Percentiles rank a stretch among this genome's conserved stretches.
These are phyloP conservation scores for Podospora comata DNA, from an alignment of 495 filamentous ascomycete species.

Conservation along the genomic window DNA sequence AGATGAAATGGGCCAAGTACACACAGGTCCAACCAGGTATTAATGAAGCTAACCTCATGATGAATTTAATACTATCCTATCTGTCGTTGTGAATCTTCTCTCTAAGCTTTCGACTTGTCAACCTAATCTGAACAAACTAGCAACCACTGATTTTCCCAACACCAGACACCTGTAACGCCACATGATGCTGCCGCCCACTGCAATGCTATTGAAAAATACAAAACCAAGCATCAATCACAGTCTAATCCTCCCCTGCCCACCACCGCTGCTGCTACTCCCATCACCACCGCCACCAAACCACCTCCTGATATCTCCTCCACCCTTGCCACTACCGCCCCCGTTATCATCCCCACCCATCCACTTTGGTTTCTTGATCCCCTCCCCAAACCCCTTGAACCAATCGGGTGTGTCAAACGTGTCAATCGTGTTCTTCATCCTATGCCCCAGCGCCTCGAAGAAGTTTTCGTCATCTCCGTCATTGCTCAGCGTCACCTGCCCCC, in stretches of 20 bases:
- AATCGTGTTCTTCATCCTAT: conserved; percentile 85
- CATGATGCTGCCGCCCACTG: neutral
- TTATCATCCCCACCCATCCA: conserved; percentile 71
- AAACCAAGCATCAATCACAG: conserved; percentile 20
- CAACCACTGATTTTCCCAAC: too few species aligned
- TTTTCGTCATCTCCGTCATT: conserved; percentile 67
- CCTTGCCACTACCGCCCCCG: conserved; percentile 20
- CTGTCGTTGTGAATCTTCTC: too few species aligned
- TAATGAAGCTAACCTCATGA: too few species aligned
- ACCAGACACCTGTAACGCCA: neutral
- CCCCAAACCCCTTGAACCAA: conserved; percentile 72
- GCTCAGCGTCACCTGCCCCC: conserved; percentile 18
- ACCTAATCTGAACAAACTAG: too few species aligned
- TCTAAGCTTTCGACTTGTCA: too few species aligned
- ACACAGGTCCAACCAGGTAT: too few species aligned
- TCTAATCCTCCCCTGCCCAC: conserved; percentile 25
- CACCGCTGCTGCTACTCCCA: conserved; percentile 12
- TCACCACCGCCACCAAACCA: conserved; percentile 47
- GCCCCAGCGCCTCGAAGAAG: conserved; percentile 78
- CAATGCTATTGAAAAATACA: conserved; percentile 6
- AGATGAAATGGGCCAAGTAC: too few species aligned
- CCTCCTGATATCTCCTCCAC: conserved; percentile 39
- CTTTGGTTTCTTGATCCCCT: conserved; percentile 70
- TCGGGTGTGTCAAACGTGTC: conserved; percentile 78
- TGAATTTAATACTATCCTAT: too few species aligned